A percentile compares a stretch with the other conserved stretches of the same genome.
phyloP scores from a whole-genome alignment of 1,284 basidiomycete genomes.

The Fistulina hepatica region DNA sequence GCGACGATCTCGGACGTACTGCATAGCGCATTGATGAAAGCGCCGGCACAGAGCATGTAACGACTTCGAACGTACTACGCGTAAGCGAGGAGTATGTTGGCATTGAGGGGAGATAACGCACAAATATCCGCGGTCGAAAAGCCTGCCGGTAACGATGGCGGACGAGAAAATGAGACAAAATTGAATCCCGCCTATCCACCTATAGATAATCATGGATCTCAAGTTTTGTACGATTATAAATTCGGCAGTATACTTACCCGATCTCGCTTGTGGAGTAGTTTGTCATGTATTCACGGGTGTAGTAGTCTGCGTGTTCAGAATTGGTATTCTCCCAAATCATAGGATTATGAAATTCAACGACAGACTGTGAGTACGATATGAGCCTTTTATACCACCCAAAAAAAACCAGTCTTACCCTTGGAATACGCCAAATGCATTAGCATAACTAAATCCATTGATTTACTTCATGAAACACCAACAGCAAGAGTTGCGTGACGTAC shows the following conservation, averaged over 20 bases:
- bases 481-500: neutral
- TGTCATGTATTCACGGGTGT: conserved; percentile 25
- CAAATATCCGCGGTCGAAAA: conserved; percentile 28
- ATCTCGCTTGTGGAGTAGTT: conserved; percentile 26
- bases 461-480: neutral
- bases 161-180: conserved; percentile 28
- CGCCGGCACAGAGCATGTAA: conserved; percentile 20
- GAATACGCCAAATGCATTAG: neutral
- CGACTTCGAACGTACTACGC: conserved; percentile 13
- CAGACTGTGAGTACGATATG: conserved; percentile 4
- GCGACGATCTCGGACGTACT: no score
- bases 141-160: conserved; percentile 25
- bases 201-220: conserved; percentile 7
- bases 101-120: conserved; percentile 11
- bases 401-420: neutral
- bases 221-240: neutral
- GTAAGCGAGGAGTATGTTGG: neutral
- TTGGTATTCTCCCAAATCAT: neutral
- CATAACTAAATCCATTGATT: neutral
- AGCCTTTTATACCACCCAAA: neutral
- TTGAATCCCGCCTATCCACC: conserved; percentile 42
- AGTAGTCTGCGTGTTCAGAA: conserved; percentile 23
- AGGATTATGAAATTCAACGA: neutral
- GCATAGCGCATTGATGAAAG: conserved; percentile 18
- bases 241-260: conserved; percentile 19